Base-by-base conservation (phyloP, 2,329 filamentous ascomycete species). In the Paecilomyces formosus region DNA sequence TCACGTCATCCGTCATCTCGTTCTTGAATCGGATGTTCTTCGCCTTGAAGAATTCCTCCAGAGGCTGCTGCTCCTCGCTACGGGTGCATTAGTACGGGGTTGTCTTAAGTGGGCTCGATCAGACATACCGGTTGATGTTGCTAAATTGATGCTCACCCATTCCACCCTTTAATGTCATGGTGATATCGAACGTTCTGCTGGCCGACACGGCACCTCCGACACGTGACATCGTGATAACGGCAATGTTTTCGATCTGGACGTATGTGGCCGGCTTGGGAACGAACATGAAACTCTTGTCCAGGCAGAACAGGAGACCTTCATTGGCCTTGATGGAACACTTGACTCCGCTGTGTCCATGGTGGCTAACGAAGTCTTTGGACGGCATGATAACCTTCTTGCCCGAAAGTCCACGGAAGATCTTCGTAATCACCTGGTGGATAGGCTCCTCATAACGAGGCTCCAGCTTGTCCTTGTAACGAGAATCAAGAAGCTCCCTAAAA, bases 291-390 rank as follows among this genome's bases (percentile, higher is more conserved):
- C 92, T 93, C 78, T 97, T 97, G 76, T 99, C 94, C 65, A 99
- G 79, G 73, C 92, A 97, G 83, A 96, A 99, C 55, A 99, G 81
- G 71, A 96, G 92, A 61, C 95, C 94, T 78, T 99, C 94, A 74
- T 95, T 97, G 57, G 95, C 95, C 78, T 99, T 99, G 85, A 99
- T 97, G n/a, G 92, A 96, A 76, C 94, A 99, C 79, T 99, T 99
- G 76, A 99, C 95, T 59, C 94, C 94, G 65, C 88, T 90, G 74
- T 97, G 92, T 68, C 89, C 86, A 72, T 96, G 92, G 77, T 97
- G 94, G 65, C 89, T 74, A 71, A 88, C 83, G 77, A 99, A 99
- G 74, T 97, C 92, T 76, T 93, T 93, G 54, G 92, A 94, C 1
- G 94, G 94, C 61, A 89, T 90, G 28, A 92, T 92, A 61, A 99